Evolutionary conservation across 2,329 filamentous ascomycete genomes (phyloP).

Genomic region (Onygenales sp.): DNA sequence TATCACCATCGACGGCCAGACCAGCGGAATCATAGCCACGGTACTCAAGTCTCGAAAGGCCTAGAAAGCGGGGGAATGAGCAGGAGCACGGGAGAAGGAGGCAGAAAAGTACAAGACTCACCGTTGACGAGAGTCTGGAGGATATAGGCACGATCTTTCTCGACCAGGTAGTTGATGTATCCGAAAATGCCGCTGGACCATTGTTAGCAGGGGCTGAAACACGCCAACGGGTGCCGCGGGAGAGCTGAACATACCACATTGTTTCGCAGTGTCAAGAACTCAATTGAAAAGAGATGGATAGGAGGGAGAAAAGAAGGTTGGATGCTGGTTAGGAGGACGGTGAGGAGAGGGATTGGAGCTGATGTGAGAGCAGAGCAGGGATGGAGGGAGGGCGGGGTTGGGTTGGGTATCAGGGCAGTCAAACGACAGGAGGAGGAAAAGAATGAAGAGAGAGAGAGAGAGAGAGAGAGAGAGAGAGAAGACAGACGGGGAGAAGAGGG

Average conservation of each 20-base stretch:
- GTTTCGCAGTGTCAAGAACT: not conserved
- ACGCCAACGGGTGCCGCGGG: not conserved
- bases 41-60: conserved; percentile 92
- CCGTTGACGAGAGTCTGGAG: conserved; percentile 94
- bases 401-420: not conserved
- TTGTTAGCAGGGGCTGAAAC: not conserved
- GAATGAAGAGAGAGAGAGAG: not conserved
- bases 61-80: conserved; percentile 38
- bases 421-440: not conserved
- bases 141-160: conserved; percentile 96
- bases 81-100: conserved; percentile 2
- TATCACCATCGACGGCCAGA: conserved; percentile 91
- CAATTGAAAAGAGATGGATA: not conserved
- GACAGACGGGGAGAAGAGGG: not conserved
- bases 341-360: not conserved
- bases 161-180: conserved; percentile 98
- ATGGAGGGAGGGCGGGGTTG: not conserved
- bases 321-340: not conserved
- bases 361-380: not conserved
- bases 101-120: conserved; percentile 37
- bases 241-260: conserved; percentile 1
- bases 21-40: conserved; percentile 97
- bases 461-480: not conserved
- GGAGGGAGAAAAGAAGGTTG: not conserved
- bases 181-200: conserved; percentile 79